Conservation (phyloP, 352 stramenopile genomes). For the Elongisporangium anandrum region DNA sequence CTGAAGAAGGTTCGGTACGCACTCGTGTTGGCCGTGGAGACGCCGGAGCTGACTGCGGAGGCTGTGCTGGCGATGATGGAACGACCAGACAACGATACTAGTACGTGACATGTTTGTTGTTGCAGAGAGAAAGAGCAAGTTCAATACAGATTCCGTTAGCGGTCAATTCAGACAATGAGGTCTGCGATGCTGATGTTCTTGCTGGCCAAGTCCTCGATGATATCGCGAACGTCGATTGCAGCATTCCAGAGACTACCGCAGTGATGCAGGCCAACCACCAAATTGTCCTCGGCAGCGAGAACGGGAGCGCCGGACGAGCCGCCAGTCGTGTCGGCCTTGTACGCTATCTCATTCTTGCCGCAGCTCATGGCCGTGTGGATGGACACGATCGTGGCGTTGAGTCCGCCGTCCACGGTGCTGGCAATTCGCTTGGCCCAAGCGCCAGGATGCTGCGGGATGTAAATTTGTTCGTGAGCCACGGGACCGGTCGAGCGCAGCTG, state of each 20-base stretch:
- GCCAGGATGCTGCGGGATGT: slow-evolving; percentile 46
- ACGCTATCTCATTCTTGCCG: slow-evolving; percentile 29
- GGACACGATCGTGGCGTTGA: slow-evolving; percentile 20
- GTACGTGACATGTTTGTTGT: too few relatives aligned
- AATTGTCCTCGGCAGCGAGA: slow-evolving; percentile 33
- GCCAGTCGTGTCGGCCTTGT: slow-evolving; percentile 38
- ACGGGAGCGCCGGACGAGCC: slow-evolving; percentile 48
- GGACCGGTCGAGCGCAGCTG: slow-evolving; percentile 34
- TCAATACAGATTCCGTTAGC: too few relatives aligned
- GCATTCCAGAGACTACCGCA: slow-evolving; percentile 35
- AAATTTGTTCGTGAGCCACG: slow-evolving; percentile 38
- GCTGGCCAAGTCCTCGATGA: slow-evolving; percentile 24
- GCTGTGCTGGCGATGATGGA: too few relatives aligned
- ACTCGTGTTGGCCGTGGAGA: too few relatives aligned
- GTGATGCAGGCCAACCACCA: slow-evolving; percentile 41
- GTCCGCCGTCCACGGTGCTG: slow-evolving; percentile 25
- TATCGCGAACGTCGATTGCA: slow-evolving; percentile 24
- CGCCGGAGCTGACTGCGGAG: too few relatives aligned
- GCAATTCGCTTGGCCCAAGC: slow-evolving; percentile 50
- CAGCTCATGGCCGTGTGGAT: slow-evolving; percentile 25
- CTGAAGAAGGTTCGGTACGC: too few relatives aligned
- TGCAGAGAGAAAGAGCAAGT: too few relatives aligned
- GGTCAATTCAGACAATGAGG: slow-evolving; percentile 14
- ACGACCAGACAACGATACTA: too few relatives aligned
- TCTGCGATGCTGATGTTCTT: slow-evolving; percentile 18